phyloP scores from a whole-genome alignment of 306 rosid genomes.

The Cercis canadensis region DNA sequence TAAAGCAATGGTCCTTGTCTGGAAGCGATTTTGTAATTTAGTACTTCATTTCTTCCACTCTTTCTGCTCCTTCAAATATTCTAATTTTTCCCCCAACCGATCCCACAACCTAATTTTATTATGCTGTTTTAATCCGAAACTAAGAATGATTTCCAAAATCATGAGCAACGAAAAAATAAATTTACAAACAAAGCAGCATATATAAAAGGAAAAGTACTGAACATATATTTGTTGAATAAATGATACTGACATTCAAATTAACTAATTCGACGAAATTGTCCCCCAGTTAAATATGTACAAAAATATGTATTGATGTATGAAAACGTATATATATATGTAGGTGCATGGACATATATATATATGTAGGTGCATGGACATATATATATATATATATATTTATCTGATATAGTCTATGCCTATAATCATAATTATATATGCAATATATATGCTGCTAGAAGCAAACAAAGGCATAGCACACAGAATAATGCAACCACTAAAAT shows the following conservation, averaged over 20 bases:
- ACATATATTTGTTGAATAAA: slow-evolving; percentile 17
- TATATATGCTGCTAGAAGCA: slow-evolving; percentile 27
- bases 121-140: too few species aligned
- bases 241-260: slow-evolving; percentile 32
- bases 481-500: slow-evolving; percentile 32
- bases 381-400: too few species aligned
- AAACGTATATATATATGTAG: not conserved
- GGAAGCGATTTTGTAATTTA: too few species aligned
- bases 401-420: too few species aligned
- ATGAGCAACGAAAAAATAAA: too few species aligned
- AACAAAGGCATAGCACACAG: slow-evolving; percentile 33
- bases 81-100: too few species aligned
- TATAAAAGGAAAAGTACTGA: not conserved
- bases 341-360: not conserved
- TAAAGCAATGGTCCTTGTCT: too few species aligned
- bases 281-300: slow-evolving; percentile 34
- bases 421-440: slow-evolving; percentile 44
- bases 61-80: too few species aligned
- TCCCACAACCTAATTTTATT: too few species aligned
- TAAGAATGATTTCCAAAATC: too few species aligned
- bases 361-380: not conserved
- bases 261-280: slow-evolving; percentile 23
- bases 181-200: not conserved
- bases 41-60: too few species aligned
- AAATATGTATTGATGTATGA: slow-evolving; percentile 32